A percentile compares a stretch with the other conserved stretches of the same genome.
These are phyloP conservation scores for Aspergillus ochraceus DNA, from an alignment of 2,329 filamentous ascomycete species.

Conservation along the genomic window DNA sequence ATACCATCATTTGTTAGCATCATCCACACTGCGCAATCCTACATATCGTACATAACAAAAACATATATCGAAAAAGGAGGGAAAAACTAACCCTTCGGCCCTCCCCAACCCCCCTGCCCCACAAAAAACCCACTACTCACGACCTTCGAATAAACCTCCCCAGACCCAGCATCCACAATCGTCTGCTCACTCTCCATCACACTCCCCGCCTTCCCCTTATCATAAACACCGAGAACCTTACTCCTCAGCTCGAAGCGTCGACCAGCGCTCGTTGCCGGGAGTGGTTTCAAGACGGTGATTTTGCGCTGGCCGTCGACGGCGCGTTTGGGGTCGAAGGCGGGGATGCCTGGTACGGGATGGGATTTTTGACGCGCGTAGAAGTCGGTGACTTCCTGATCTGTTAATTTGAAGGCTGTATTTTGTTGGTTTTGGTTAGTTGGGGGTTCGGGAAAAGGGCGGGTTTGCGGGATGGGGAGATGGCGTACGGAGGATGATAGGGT, in stretches of 20 bases:
- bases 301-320: conserved; percentile 81
- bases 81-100: conserved; percentile 69
- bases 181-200: conserved; percentile 77
- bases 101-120: conserved; percentile 76
- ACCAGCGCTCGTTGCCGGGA: conserved; percentile 70
- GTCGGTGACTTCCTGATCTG: conserved; percentile 73
- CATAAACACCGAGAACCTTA: conserved; percentile 80
- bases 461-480: conserved; percentile 25
- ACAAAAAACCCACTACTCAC: conserved; percentile 75
- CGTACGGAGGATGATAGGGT: conserved; percentile 76
- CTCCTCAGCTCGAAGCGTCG: conserved; percentile 71
- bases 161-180: conserved; percentile 67
- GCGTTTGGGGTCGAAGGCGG: conserved; percentile 70
- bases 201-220: conserved; percentile 80
- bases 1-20: no score
- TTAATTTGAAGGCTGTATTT: conserved; percentile 68
- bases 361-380: conserved; percentile 72
- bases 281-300: conserved; percentile 71
- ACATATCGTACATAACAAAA: no score
- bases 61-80: not conserved
- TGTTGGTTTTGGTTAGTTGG: conserved; percentile 13
- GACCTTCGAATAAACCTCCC: conserved; percentile 69
- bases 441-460: conserved; percentile 10
- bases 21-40: no score
- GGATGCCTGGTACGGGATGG: conserved; percentile 69